Base-by-base conservation (phyloP, 352 stramenopile species). In the Elongisporangium prolatum region DNA sequence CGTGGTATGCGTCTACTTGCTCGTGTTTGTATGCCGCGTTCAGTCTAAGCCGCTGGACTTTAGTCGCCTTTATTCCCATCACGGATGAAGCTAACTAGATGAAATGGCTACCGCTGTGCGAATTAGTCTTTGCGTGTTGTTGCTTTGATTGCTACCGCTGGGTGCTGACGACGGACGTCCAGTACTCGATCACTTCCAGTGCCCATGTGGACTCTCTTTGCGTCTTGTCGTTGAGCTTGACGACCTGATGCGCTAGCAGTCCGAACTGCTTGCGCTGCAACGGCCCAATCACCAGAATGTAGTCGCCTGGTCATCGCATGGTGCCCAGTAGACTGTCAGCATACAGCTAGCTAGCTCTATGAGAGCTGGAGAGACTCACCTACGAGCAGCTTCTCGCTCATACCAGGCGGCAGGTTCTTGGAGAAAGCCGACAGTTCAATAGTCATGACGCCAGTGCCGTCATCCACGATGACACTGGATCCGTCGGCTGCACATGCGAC, bases 281-380 rank as follows among this genome's bases (percentile, higher is more conserved):
- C 1, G 84, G 84, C 1, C 84, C 84, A 54, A 93, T 91, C 17
- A 82, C 68, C 80, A 93, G 89, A n/a, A 91, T 67, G 49, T 86
- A 86, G 59, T 88, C 78, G 21, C 80, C 80, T 84, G 48, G 13
- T 14, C 9, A 54, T 28, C 54, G n/a, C n/a, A n/a, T n/a, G n/a
- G n/a, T n/a, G n/a, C n/a, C n/a, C n/a, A n/a, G n/a, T n/a, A n/a
- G n/a, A n/a, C n/a, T n/a, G n/a, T n/a, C n/a, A n/a, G n/a, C n/a
- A n/a, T n/a, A n/a, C n/a, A n/a, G n/a, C n/a, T n/a, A n/a, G n/a
- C n/a, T n/a, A n/a, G n/a, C n/a, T n/a, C n/a, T n/a, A n/a, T n/a
- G n/a, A n/a, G n/a, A n/a, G n/a, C 18, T 34, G 10, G 50, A 20
- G 17, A 8, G 1, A 72, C 63, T n/a, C 24, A 89, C 76, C 75